Evolutionary conservation across 257 asterid genomes (phyloP), one percentile per base, ranked within the genome.

Genomic region (Marsdenia floribunda): DNA sequence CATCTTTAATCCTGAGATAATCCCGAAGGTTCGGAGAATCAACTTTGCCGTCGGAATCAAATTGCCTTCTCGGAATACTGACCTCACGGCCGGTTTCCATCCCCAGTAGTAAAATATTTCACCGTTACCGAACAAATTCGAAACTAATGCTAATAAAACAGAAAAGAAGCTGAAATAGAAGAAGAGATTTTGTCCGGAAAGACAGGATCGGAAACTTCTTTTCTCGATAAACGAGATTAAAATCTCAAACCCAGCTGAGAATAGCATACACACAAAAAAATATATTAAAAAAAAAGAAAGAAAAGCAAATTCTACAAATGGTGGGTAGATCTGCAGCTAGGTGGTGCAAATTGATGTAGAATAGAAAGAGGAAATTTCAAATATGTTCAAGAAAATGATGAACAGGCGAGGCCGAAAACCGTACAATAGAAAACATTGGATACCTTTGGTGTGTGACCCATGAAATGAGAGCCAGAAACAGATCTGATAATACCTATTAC

Each of bases 191-290:
- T 78, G 70, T 72, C 46, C 69, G 70, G 67, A 72, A 72, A 0
- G 14, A 6, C 59, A 65, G 74, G 74, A 72, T 77, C 67, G 70
- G 77, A 77, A 73, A 77, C 81, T 77, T 72, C 46, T 73, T 54
- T 35, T 10, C 65, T 40, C 61, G 74, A 38, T n/a, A 77, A 52
- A 15, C 38, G 72, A 67, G 71, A 74, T 12, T 26, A 53, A 26
- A 54, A n/a, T 29, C 59, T 73, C 13, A 64, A 61, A 55, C 35
- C 65, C 60, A 44, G 69, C 6, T 59, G 38, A 59, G 35, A 1
- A 44, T 44, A 44, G 8, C 10, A 44, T 8, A 44, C 49, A 44
- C 49, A 44, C 12, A 6, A 44, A 44, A 8, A 44, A 44, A 42
- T n/a, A n/a, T n/a, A n/a, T n/a, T n/a, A 42, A 42, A 6, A 6